Conservation (phyloP, 2,329 filamentous ascomycete species). For the Aspergillus aculeatinus region DNA sequence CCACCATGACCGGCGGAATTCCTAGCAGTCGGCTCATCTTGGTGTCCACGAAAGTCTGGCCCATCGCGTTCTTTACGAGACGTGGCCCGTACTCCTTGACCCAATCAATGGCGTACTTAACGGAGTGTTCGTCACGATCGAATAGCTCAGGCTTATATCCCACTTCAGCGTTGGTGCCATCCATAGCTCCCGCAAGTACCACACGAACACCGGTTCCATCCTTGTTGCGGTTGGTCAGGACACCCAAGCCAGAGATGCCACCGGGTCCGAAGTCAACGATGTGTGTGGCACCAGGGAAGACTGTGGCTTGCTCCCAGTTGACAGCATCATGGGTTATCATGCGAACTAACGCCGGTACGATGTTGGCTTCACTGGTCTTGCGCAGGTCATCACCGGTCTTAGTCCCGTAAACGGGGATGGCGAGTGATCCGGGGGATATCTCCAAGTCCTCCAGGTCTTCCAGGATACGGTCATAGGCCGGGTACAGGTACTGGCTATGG, state of each 20-base stretch:
- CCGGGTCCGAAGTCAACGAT: conserved; percentile 96
- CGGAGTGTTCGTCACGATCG: conserved; percentile 90
- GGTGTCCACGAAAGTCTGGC: conserved; percentile 90
- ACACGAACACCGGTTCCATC: conserved; percentile 96
- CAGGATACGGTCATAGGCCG: conserved; percentile 78
- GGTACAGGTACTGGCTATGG: conserved; percentile 89
- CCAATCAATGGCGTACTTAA: conserved; percentile 96
- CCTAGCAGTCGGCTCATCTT: conserved; percentile 90
- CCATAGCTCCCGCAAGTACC: conserved; percentile 89
- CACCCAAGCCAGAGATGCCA: conserved; percentile 92
- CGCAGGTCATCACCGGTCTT: conserved; percentile 84
- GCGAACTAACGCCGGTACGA: conserved; percentile 81
- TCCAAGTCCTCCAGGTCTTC: conserved; percentile 81
- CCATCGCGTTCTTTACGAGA: conserved; percentile 82
- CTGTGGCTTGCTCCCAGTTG: conserved; percentile 92
- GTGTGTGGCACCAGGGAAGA: conserved; percentile 87
- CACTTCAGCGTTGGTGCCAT: conserved; percentile 84
- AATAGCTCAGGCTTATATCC: conserved; percentile 98
- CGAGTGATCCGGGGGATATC: conserved; percentile 71
- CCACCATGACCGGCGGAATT: conserved; percentile 80
- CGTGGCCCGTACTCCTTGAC: conserved; percentile 95
- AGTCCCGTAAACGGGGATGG: conserved; percentile 86
- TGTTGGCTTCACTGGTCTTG: conserved; percentile 66
- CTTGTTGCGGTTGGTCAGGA: conserved; percentile 97
- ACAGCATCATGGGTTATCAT: conserved; percentile 94